Evolutionary conservation across 2,329 filamentous ascomycete species (phyloP).

Genomic region (Colletotrichum graminicola): DNA sequence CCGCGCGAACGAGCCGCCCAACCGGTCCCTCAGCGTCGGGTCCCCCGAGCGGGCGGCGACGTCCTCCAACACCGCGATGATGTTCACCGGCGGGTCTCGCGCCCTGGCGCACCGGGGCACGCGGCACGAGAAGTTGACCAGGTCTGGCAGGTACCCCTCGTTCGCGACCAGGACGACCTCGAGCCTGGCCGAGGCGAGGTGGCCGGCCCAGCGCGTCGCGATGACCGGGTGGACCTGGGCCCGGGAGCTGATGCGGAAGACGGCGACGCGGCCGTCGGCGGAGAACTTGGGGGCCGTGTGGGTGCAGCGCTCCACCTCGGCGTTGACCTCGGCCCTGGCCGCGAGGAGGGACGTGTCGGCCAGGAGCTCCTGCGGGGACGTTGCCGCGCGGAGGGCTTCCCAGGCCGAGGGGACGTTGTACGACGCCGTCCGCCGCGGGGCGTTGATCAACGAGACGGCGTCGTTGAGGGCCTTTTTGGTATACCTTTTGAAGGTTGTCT

Average conservation of each 20-base stretch:
- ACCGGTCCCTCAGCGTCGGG: slow-evolving; percentile 56
- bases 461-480: slow-evolving; percentile 73
- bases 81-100: slow-evolving; percentile 69
- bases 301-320: slow-evolving; percentile 71
- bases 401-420: slow-evolving; percentile 73
- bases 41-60: slow-evolving; percentile 60
- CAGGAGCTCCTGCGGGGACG: slow-evolving; percentile 64
- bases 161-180: slow-evolving; percentile 77
- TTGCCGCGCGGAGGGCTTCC: slow-evolving; percentile 65
- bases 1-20: slow-evolving; percentile 74
- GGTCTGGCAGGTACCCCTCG: slow-evolving; percentile 71
- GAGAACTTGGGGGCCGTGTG: slow-evolving; percentile 74
- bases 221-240: slow-evolving; percentile 77
- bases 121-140: slow-evolving; percentile 77
- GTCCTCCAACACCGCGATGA: slow-evolving; percentile 68
- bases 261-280: slow-evolving; percentile 70
- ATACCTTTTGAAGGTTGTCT: slow-evolving; percentile 67
- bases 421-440: slow-evolving; percentile 70
- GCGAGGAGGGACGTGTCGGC: slow-evolving; percentile 61
- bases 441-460: slow-evolving; percentile 74
- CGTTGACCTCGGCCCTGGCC: slow-evolving; percentile 70
- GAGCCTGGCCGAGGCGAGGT: slow-evolving; percentile 68
- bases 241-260: slow-evolving; percentile 70
- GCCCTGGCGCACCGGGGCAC: slow-evolving; percentile 67
- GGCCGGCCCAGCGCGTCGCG: slow-evolving; percentile 74